A percentile compares a stretch with the other conserved stretches of the same genome.
phyloP scores from a whole-genome alignment of 129 eudicot genomes.

The Scalesia atractyloides region DNA sequence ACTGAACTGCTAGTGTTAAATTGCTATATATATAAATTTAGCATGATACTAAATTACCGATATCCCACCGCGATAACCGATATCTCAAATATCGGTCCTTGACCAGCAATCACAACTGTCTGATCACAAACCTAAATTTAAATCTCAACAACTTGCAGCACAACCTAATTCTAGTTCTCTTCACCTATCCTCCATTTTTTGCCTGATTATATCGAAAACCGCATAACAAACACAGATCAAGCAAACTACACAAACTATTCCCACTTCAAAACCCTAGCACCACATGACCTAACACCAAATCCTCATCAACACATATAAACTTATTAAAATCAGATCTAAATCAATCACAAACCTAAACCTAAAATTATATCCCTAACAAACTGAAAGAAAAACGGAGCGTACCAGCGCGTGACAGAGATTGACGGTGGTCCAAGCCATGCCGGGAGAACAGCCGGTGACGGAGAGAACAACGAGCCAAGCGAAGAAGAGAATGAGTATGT shows the following conservation, averaged over 20 bases:
- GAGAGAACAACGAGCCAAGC: slow-evolving; percentile 86
- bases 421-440: slow-evolving; percentile 96
- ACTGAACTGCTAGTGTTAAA: no score
- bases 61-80: no score
- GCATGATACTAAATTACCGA: no score
- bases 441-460: slow-evolving; percentile 79
- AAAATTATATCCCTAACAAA: not conserved
- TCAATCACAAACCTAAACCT: not conserved
- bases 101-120: no score
- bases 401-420: slow-evolving; percentile 83
- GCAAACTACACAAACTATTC: not conserved
- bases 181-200: not conserved
- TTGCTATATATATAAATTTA: no score
- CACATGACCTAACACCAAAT: no score
- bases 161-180: not conserved
- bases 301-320: no score
- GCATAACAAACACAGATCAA: not conserved
- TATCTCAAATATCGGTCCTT: no score
- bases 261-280: slow-evolving; percentile 30
- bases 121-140: no score
- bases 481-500: slow-evolving; percentile 80
- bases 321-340: no score
- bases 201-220: no score
- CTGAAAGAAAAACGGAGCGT: not conserved
- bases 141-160: slow-evolving; percentile 17